Conservation (phyloP, 2,329 filamentous ascomycete species). For the Plectosphaerella plurivora region DNA sequence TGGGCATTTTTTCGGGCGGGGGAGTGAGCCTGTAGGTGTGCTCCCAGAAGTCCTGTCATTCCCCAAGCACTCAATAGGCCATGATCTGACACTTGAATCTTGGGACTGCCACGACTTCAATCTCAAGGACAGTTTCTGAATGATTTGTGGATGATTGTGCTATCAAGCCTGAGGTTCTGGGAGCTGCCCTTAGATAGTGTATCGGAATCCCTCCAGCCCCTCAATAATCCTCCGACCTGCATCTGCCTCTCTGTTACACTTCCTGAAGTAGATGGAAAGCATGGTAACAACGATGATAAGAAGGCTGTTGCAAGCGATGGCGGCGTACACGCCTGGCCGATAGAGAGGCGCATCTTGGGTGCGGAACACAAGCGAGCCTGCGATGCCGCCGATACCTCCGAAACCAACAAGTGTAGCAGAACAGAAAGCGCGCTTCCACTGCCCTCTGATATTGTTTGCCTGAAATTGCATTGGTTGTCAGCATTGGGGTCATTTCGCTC, state of each 20-base stretch:
- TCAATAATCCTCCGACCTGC: background rate
- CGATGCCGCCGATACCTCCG: constrained; percentile 17
- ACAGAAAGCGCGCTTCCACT: constrained; percentile 18
- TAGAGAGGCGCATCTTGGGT: background rate
- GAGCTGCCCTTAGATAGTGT: background rate
- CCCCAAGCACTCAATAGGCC: no score
- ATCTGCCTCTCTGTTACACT: background rate
- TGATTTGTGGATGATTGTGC: no score
- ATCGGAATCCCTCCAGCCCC: background rate
- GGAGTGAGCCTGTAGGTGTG: no score
- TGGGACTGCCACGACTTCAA: no score
- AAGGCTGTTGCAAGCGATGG: background rate
- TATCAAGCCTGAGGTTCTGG: no score
- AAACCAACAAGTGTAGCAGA: constrained; percentile 13
- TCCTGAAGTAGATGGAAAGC: background rate
- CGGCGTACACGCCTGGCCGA: constrained; percentile 1
- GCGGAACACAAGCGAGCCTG: constrained; percentile 9
- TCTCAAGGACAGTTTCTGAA: no score
- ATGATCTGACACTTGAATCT: no score
- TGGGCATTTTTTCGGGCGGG: no score
- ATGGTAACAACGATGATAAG: background rate
- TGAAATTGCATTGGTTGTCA: background rate
- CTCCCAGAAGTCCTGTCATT: no score
- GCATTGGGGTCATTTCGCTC: background rate
- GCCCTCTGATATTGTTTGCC: constrained; percentile 18